Evolutionary conservation across 2,329 filamentous ascomycete species (phyloP).

Genomic region (Neopestalotiopsis sp.): DNA sequence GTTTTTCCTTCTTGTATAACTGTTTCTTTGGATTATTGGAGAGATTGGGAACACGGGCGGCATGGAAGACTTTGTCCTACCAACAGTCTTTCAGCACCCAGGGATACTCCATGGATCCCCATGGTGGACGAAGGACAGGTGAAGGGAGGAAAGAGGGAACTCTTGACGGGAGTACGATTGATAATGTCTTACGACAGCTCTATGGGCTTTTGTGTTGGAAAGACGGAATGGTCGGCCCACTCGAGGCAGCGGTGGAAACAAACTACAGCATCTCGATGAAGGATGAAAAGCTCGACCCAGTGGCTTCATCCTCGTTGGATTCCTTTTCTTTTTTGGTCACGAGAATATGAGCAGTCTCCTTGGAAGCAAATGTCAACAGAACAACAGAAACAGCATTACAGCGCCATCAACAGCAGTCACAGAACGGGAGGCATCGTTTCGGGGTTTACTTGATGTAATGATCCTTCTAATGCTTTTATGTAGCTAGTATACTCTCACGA

Average conservation of each 20-base stretch:
- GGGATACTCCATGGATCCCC: constrained; percentile 21
- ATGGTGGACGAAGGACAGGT: constrained; percentile 24
- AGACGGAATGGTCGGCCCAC: constrained; percentile 20
- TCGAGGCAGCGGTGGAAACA: constrained; percentile 24
- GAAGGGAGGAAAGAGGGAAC: constrained; percentile 25
- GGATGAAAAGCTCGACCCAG: constrained; percentile 5
- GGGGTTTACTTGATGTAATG: constrained; percentile 3
- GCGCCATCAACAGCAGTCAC: constrained; percentile 17
- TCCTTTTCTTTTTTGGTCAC: constrained; percentile 15
- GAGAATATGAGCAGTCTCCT: constrained; percentile 14
- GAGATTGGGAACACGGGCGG: constrained; percentile 16
- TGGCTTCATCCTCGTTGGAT: constrained; percentile 9
- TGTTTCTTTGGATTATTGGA: constrained; percentile 28
- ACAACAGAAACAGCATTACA: constrained; percentile 19
- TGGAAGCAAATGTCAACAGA: constrained; percentile 15
- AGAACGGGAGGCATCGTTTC: constrained; percentile 16
- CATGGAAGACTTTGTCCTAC: constrained; percentile 17
- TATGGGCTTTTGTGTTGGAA: not conserved
- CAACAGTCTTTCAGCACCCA: constrained; percentile 21
- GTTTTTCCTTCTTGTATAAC: constrained; percentile 34
- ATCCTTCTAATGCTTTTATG: constrained; percentile 21
- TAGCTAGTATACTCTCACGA: constrained; percentile 20
- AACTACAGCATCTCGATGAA: constrained; percentile 2
- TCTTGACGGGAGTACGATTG: constrained; percentile 28
- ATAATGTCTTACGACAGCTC: constrained; percentile 36